phyloP scores from a whole-genome alignment of 257 asterid species.

The Apocynum venetum region DNA sequence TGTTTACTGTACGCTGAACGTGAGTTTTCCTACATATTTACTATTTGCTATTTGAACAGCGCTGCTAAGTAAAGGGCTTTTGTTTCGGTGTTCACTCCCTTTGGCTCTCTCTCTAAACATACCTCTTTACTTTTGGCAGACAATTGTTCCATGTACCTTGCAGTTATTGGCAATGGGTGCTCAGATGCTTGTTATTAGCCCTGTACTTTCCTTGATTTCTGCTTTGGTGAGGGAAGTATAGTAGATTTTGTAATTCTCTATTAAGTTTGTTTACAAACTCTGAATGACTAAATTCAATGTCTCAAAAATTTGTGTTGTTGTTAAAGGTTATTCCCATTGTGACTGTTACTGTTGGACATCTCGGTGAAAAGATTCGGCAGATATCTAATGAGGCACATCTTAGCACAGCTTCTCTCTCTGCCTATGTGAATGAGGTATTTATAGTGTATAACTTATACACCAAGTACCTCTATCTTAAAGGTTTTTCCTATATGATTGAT shows the following conservation, averaged over 20 bases:
- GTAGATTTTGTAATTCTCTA: neutral
- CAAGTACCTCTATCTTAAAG: neutral
- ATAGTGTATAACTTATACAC: neutral
- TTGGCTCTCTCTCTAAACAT: neutral
- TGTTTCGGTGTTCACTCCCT: neutral
- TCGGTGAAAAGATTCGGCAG: constrained; percentile 78
- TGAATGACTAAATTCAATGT: constrained; percentile 8
- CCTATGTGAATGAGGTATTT: constrained; percentile 79
- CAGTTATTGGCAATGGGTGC: constrained; percentile 81
- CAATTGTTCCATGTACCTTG: constrained; percentile 65
- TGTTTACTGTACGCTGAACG: constrained; percentile 62
- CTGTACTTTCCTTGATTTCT: constrained; percentile 60
- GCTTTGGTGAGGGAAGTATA: constrained; percentile 55
- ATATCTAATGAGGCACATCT: constrained; percentile 67
- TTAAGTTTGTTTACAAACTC: constrained; percentile 6
- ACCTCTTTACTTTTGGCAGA: constrained; percentile 34
- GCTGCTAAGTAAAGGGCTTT: neutral
- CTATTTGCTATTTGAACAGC: neutral
- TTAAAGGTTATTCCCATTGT: constrained; percentile 65
- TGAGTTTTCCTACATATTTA: constrained; percentile 28
- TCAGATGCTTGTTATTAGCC: constrained; percentile 78
- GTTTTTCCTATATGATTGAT: neutral
- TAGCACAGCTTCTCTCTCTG: constrained; percentile 68
- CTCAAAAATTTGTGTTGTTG: constrained; percentile 15
- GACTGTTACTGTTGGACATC: constrained; percentile 60